These are phyloP conservation scores for Apostasia ramifera DNA, from an alignment of 106 monocot species.

Conservation along the genomic window DNA sequence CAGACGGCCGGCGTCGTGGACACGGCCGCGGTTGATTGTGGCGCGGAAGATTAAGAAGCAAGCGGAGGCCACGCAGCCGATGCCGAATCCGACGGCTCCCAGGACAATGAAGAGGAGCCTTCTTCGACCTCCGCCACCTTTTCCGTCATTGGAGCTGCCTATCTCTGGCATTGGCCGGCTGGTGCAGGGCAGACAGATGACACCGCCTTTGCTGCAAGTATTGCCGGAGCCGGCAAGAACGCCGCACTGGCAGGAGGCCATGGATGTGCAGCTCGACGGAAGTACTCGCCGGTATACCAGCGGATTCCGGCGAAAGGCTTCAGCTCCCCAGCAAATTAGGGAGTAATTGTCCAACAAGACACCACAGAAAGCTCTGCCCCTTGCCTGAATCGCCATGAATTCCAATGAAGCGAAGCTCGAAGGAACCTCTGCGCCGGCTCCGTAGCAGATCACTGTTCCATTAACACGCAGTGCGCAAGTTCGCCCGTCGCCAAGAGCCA, in stretches of 20 bases:
- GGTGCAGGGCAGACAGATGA: slow-evolving; percentile 29
- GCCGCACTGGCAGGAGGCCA: slow-evolving; percentile 19
- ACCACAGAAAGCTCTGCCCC: slow-evolving; percentile 61
- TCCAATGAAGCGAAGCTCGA: not conserved
- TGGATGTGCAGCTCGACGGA: slow-evolving; percentile 45
- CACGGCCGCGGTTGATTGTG: slow-evolving; percentile 3
- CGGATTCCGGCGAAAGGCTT: slow-evolving; percentile 9
- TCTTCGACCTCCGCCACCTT: not conserved
- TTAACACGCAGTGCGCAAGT: slow-evolving; percentile 42
- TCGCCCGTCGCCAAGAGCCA: slow-evolving; percentile 43
- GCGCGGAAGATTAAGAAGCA: slow-evolving; percentile 11
- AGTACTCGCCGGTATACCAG: slow-evolving; percentile 37
- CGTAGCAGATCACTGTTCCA: slow-evolving; percentile 52
- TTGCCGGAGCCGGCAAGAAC: slow-evolving; percentile 35
- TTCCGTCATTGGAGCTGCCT: not conserved
- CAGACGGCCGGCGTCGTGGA: slow-evolving; percentile 26
- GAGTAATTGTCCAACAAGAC: slow-evolving; percentile 34
- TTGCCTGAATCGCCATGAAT: slow-evolving; percentile 55
- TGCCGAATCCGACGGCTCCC: slow-evolving; percentile 16
- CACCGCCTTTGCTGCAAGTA: slow-evolving; percentile 22
- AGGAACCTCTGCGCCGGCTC: slow-evolving; percentile 20
- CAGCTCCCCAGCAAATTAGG: slow-evolving; percentile 69
- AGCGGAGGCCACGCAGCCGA: slow-evolving; percentile 2
- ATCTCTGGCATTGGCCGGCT: not conserved
- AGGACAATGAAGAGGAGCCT: slow-evolving; percentile 18